These are phyloP conservation scores for Hyphopichia buzzinii DNA, from an alignment of 1,139 yeast genomes.

Conservation along the genomic window DNA sequence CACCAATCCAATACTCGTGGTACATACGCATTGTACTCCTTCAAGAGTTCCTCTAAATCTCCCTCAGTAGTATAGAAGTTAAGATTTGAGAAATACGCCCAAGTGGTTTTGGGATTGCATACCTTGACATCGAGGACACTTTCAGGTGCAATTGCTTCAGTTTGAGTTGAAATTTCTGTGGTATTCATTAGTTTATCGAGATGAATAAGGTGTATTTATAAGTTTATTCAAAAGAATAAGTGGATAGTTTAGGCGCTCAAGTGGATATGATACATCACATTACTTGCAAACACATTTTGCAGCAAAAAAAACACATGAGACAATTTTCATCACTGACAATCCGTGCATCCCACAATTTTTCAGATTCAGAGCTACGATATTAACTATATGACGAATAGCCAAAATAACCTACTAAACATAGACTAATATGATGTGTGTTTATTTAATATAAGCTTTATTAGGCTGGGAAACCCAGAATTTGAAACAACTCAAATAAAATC, in stretches of 20 bases:
- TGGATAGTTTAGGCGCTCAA: too few species aligned
- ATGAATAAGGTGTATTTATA: too few species aligned
- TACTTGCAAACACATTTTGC: too few species aligned
- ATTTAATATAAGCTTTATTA: slow-evolving; percentile 12
- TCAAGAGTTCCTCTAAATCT: slow-evolving; percentile 35
- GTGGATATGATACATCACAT: background rate
- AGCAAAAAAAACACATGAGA: too few species aligned
- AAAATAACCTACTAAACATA: background rate
- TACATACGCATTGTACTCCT: slow-evolving; percentile 14
- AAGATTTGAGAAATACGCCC: slow-evolving; percentile 42
- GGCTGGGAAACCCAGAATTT: slow-evolving; percentile 12
- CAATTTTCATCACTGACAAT: too few species aligned
- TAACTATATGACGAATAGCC: slow-evolving; percentile 5
- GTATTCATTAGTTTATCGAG: too few species aligned
- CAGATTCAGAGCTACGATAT: background rate
- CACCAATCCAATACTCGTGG: too few species aligned
- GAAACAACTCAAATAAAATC: slow-evolving; percentile 12
- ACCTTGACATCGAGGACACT: too few species aligned
- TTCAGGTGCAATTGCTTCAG: too few species aligned
- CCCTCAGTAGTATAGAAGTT: slow-evolving; percentile 43
- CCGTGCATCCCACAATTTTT: background rate
- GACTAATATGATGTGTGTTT: slow-evolving; percentile 1
- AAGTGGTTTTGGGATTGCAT: too few species aligned
- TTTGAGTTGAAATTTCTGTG: too few species aligned
- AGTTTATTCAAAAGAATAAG: too few species aligned